Base-by-base conservation (phyloP, 1,139 yeast genomes). In the Pichia sp. region DNA sequence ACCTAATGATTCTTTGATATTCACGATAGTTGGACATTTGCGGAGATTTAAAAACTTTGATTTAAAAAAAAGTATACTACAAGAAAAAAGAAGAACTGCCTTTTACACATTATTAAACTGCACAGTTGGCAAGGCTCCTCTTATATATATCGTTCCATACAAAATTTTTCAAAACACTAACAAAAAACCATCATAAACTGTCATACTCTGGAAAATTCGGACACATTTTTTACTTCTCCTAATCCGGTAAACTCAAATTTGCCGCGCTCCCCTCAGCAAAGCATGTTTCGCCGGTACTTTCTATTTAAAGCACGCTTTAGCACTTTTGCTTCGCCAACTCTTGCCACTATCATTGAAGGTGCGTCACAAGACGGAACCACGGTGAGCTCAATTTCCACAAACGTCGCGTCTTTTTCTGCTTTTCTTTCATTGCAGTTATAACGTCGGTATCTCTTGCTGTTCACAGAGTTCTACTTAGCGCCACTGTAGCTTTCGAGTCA, bases 21-120 rank as follows among this genome's bases (percentile, higher is more conserved):
- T 60, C 62, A 51, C 68, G 60, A 51, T 65, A 65, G 45, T 54
- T 59, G 5, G 61, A 43, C 65, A 59, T 59, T 11, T 23, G 40
- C 16, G 7, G 11, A n/a, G 8, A n/a, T 3, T n/a, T n/a, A n/a
- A n/a, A n/a, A n/a, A n/a, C n/a, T n/a, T n/a, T n/a, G n/a, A n/a
- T n/a, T n/a, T n/a, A n/a, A n/a, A n/a, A n/a, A n/a, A n/a, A n/a
- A n/a, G n/a, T n/a, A n/a, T n/a, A n/a, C n/a, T n/a, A n/a, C n/a
- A n/a, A n/a, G n/a, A n/a, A n/a, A n/a, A n/a, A n/a, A n/a, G n/a
- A n/a, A n/a, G n/a, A n/a, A n/a, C n/a, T n/a, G n/a, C n/a, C n/a
- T n/a, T n/a, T n/a, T n/a, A n/a, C n/a, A n/a, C n/a, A n/a, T n/a
- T n/a, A n/a, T n/a, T n/a, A n/a, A n/a, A n/a, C n/a, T n/a, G n/a